Evolutionary conservation across 2,329 filamentous ascomycete genomes (phyloP).

Genomic region (Beauveria asiatica): DNA sequence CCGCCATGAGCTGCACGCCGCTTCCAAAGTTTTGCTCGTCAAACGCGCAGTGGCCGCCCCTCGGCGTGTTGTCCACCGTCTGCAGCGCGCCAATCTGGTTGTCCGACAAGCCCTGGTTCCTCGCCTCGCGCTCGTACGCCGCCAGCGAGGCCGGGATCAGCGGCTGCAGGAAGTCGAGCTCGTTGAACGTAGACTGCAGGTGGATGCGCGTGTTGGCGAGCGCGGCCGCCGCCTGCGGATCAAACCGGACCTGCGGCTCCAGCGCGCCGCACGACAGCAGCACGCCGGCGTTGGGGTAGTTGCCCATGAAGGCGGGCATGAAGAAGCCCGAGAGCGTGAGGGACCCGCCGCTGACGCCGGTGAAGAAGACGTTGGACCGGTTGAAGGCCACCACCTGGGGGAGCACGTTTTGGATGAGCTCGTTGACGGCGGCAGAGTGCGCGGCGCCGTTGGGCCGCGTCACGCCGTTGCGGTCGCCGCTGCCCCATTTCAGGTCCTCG

Average conservation of each 20-base stretch:
- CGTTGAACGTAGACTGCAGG: slow-evolving; percentile 46
- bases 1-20: slow-evolving; percentile 49
- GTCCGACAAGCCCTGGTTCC: slow-evolving; percentile 32
- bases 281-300: slow-evolving; percentile 41
- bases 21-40: slow-evolving; percentile 44
- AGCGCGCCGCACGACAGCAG: slow-evolving; percentile 49
- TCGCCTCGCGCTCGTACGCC: slow-evolving; percentile 42
- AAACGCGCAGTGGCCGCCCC: slow-evolving; percentile 51
- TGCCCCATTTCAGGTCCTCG: slow-evolving; percentile 49
- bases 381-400: slow-evolving; percentile 47
- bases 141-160: slow-evolving; percentile 41
- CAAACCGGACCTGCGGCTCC: slow-evolving; percentile 42
- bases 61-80: slow-evolving; percentile 48
- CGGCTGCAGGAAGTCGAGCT: slow-evolving; percentile 39
- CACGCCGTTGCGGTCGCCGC: slow-evolving; percentile 35
- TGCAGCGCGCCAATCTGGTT: slow-evolving; percentile 41
- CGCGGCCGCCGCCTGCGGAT: slow-evolving; percentile 30
- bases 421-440: slow-evolving; percentile 47
- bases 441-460: slow-evolving; percentile 45
- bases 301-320: slow-evolving; percentile 45
- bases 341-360: slow-evolving; percentile 46
- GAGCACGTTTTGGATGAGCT: slow-evolving; percentile 40
- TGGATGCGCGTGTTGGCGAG: slow-evolving; percentile 42
- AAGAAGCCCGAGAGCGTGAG: slow-evolving; percentile 49
- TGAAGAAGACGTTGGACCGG: slow-evolving; percentile 44